Percentiles rank a stretch among this genome's conserved stretches.
Evolutionary conservation across 768 basidiomycete species (phyloP).

Genomic region (Crassisporium funariophilum): DNA sequence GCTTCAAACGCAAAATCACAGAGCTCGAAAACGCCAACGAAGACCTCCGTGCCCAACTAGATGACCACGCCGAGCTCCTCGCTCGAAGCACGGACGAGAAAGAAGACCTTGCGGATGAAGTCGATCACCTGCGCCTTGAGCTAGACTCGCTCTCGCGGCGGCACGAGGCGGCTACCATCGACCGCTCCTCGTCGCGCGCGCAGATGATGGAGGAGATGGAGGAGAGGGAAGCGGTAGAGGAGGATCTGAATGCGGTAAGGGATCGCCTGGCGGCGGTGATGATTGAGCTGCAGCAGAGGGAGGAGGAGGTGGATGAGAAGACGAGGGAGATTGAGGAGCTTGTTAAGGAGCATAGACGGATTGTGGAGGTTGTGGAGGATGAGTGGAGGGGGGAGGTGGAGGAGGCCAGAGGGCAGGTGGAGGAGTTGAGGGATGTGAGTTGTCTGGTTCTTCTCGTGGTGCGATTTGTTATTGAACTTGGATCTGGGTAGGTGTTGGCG

Average conservation of each 20-base stretch:
- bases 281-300: conserved; percentile 84
- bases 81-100: conserved; percentile 67
- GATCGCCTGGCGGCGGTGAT: conserved; percentile 79
- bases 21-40: conserved; percentile 66
- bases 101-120: conserved; percentile 67
- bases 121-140: conserved; percentile 63
- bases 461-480: conserved; percentile 6
- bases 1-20: conserved; percentile 51
- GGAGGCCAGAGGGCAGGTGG: conserved; percentile 74
- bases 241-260: conserved; percentile 68
- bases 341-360: conserved; percentile 69
- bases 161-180: conserved; percentile 61
- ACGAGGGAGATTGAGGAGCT: conserved; percentile 78
- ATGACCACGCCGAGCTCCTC: conserved; percentile 60
- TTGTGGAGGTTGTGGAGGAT: conserved; percentile 73
- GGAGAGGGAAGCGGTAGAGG: conserved; percentile 78
- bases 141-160: conserved; percentile 67
- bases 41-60: conserved; percentile 56
- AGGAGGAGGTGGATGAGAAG: conserved; percentile 84
- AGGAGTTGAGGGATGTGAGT: conserved; percentile 76
- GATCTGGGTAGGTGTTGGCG: conserved; percentile 57
- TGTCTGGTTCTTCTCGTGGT: conserved; percentile 1
- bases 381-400: conserved; percentile 91
- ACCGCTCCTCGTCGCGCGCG: conserved; percentile 74
- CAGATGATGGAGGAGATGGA: conserved; percentile 72